Percentiles rank a stretch among this genome's conserved stretches.
phyloP scores from a whole-genome alignment of 2,329 filamentous ascomycete genomes.

The Pseudogymnoascus sp. region DNA sequence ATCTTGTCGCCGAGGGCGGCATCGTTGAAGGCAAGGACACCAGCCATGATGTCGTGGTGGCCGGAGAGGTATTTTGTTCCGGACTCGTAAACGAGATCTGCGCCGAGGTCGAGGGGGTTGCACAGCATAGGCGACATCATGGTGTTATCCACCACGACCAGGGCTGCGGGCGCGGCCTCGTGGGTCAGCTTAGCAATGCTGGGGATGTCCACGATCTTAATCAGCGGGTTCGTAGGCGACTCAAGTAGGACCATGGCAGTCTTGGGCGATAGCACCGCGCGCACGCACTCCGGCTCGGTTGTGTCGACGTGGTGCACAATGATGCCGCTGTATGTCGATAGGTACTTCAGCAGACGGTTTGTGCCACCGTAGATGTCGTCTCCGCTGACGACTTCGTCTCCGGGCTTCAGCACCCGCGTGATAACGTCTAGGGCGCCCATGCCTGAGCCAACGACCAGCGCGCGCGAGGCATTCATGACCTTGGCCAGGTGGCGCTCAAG shows the following conservation, averaged over 20 bases:
- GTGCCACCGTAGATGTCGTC: constrained; percentile 96
- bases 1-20: constrained; percentile 74
- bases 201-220: constrained; percentile 93
- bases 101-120: constrained; percentile 89
- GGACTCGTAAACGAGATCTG: constrained; percentile 94
- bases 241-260: constrained; percentile 95
- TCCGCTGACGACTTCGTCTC: constrained; percentile 94
- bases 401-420: constrained; percentile 78
- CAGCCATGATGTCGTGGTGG: constrained; percentile 98
- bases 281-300: constrained; percentile 66
- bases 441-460: constrained; percentile 87
- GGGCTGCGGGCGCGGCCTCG: constrained; percentile 65
- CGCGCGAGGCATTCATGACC: constrained; percentile 93
- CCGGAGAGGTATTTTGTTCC: constrained; percentile 97
- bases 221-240: constrained; percentile 93
- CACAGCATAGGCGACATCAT: constrained; percentile 95
- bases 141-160: constrained; percentile 95
- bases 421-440: constrained; percentile 98
- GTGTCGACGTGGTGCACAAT: constrained; percentile 95
- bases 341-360: constrained; percentile 85
- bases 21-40: constrained; percentile 89
- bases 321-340: constrained; percentile 83
- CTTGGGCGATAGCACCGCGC: constrained; percentile 62
- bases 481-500: constrained; percentile 95
- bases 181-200: constrained; percentile 72